Conservation (phyloP, 257 asterid species). For the Nicotiana attenuata region DNA sequence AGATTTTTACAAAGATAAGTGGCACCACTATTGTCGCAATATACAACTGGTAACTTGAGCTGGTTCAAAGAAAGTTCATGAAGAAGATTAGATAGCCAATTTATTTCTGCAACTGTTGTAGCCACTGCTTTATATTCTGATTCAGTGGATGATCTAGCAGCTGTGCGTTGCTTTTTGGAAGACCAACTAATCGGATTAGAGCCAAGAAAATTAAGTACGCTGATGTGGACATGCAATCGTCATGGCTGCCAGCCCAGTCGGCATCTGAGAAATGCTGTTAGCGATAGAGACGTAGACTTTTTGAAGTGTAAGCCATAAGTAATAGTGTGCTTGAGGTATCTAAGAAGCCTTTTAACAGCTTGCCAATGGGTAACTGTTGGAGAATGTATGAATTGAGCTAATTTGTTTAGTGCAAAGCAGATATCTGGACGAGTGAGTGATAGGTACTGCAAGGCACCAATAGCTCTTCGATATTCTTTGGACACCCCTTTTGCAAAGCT, state of each 20-base stretch:
- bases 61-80: background rate
- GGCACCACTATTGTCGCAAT: background rate
- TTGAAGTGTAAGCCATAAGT: background rate
- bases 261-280: background rate
- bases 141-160: background rate
- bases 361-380: no score
- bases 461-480: background rate
- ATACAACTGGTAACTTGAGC: background rate
- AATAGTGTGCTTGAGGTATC: background rate
- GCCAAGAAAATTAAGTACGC: background rate
- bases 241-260: background rate
- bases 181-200: background rate
- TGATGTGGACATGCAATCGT: background rate
- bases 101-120: background rate
- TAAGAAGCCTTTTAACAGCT: background rate
- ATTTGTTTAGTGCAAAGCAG: no score
- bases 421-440: no score
- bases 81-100: background rate
- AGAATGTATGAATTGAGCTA: no score
- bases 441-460: no score
- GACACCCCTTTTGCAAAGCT: no score
- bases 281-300: fast-evolving
- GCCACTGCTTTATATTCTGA: background rate
- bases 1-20: background rate
- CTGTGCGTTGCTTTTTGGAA: background rate